A percentile compares a stretch with the other conserved stretches of the same genome.
phyloP scores from a whole-genome alignment of 371 early-diverging fungal species.

The Zychaea mexicana region DNA sequence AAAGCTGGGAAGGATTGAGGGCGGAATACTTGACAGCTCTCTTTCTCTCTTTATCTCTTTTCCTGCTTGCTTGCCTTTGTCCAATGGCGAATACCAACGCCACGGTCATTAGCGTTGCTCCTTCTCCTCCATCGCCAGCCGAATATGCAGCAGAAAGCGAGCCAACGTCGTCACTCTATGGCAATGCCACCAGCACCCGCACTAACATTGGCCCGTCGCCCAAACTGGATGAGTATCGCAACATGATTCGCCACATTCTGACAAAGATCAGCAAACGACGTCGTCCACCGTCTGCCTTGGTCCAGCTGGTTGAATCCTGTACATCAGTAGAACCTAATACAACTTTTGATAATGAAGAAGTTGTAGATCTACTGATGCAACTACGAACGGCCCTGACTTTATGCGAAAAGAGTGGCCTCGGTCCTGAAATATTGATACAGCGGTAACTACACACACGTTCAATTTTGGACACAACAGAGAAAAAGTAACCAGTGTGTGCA shows the following conservation, averaged over 20 bases:
- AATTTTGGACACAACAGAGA: background rate
- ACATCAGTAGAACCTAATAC: conserved; percentile 14
- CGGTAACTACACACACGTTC: background rate
- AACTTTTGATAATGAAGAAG: conserved; percentile 48
- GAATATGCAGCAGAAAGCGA: background rate
- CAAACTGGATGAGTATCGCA: conserved; percentile 42
- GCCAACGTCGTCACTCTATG: background rate
- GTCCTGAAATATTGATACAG: conserved; percentile 21
- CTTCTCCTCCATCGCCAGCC: background rate
- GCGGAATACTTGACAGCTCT: background rate
- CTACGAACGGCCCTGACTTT: conserved; percentile 42
- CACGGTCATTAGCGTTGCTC: background rate
- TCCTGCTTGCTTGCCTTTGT: background rate
- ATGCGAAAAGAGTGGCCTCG: conserved; percentile 29
- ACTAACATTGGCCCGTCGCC: conserved; percentile 19
- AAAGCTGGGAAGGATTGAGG: no score
- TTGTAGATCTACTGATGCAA: conserved; percentile 40
- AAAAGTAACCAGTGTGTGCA: no score
- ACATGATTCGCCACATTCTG: conserved; percentile 43
- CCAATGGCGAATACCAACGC: background rate
- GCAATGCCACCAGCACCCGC: background rate
- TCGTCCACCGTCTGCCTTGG: conserved; percentile 35
- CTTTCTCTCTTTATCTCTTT: background rate
- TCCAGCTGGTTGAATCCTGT: conserved; percentile 26
- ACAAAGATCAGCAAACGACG: conserved; percentile 43